phyloP scores from a whole-genome alignment of 2,329 filamentous ascomycete genomes.

The Phaeosphaeria sp. region DNA sequence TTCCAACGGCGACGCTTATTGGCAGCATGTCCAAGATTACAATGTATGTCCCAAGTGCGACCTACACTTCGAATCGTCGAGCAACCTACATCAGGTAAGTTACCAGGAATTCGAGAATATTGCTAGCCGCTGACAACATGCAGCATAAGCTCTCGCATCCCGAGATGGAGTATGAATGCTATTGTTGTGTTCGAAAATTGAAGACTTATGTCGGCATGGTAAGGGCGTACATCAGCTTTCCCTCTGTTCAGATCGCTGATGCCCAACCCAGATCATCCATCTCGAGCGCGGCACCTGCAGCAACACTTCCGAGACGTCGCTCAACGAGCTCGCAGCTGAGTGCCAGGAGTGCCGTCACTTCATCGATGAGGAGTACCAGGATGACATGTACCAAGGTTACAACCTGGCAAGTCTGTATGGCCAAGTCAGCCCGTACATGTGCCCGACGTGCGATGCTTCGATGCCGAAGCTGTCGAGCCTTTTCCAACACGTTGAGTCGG shows the following conservation, averaged over 20 bases:
- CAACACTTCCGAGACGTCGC: conserved; percentile 3
- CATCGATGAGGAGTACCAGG: conserved; percentile 16
- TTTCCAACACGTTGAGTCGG: conserved; percentile 10
- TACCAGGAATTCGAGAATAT: not conserved
- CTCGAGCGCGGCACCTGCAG: conserved; percentile 15
- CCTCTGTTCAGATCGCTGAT: not conserved
- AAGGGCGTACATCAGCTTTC: conserved; percentile 2
- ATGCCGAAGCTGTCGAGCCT: conserved; percentile 9
- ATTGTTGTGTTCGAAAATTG: conserved; percentile 15
- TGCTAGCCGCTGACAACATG: not conserved
- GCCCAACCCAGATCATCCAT: conserved; percentile 14
- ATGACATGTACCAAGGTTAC: conserved; percentile 5
- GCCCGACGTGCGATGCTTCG: conserved; percentile 2
- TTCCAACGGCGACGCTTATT: conserved; percentile 1
- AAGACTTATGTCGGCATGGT: conserved; percentile 24
- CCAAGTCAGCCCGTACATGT: conserved; percentile 6
- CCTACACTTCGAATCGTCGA: conserved; percentile 4
- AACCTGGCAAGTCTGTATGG: not conserved
- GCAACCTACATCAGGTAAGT: conserved; percentile 11
- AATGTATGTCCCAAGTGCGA: conserved; percentile 13
- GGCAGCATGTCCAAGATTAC: conserved; percentile 5
- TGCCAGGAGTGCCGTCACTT: conserved; percentile 18
- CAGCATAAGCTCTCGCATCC: conserved; percentile 10
- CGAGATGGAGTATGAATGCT: conserved; percentile 11
- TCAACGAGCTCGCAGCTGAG: conserved; percentile 20